These are phyloP conservation scores for Diphasiastrum complanatum DNA, from an alignment of 83 land plant species.

Conservation along the genomic window DNA sequence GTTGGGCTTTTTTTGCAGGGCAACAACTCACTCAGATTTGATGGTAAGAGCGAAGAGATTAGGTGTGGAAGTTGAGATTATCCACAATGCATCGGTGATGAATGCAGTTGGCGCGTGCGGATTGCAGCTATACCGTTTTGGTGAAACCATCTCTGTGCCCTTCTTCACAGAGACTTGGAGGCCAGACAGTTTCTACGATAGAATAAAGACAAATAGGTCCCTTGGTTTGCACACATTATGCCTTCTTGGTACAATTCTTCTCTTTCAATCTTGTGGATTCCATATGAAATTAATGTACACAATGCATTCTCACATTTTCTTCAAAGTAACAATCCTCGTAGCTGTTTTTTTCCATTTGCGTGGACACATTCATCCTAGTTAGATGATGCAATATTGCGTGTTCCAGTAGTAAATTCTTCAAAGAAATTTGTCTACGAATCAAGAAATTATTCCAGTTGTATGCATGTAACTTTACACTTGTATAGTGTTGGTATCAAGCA, in stretches of 20 bases:
- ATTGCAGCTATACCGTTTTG: constrained; percentile 93
- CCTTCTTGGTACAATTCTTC: constrained; percentile 58
- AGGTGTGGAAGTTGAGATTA: constrained; percentile 75
- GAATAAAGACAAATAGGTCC: constrained; percentile 58
- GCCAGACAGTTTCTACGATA: constrained; percentile 93
- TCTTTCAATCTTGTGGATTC: background rate
- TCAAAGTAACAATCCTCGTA: background rate
- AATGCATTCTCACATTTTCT: background rate
- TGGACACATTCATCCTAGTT: too few species aligned
- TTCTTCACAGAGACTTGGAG: constrained; percentile 98
- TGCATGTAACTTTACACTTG: too few species aligned
- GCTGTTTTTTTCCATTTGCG: too few species aligned
- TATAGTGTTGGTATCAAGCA: too few species aligned
- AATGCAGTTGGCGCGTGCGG: constrained; percentile 98
- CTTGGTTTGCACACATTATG: constrained; percentile 94
- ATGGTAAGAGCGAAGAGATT: constrained; percentile 79
- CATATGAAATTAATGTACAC: background rate
- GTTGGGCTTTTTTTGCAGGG: constrained; percentile 39
- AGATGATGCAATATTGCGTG: too few species aligned
- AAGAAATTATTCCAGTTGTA: too few species aligned
- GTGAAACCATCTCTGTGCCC: constrained; percentile 94
- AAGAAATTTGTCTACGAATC: too few species aligned
- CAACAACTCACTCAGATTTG: constrained; percentile 94
- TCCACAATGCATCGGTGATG: constrained; percentile 97
- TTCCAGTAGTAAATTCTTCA: too few species aligned